Base-by-base conservation (phyloP, 352 stramenopile genomes). In the Phytophthora tentaculata region DNA sequence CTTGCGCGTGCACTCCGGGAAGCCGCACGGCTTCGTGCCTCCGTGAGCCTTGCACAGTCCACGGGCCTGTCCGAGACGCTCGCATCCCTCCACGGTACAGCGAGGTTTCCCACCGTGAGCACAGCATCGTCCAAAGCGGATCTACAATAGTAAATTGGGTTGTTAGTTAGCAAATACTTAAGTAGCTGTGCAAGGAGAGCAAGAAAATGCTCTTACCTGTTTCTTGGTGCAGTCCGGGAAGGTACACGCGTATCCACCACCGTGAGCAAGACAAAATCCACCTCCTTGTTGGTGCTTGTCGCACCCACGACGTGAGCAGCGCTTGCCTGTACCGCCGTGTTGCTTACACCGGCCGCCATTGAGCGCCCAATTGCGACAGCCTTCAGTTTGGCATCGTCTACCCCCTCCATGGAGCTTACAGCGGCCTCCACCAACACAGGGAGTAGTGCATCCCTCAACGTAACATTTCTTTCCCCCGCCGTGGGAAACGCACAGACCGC, bases 381-480 rank as follows among this genome's bases (percentile, higher is more conserved):
- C 47, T 17, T 81, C 66, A 28, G 60, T 29, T 54, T 88, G 60
- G 47, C 84, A 94, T 45, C 80, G 80, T 50, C 66, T 79, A 28
- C 86, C 86, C 29, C 86, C 86, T 19, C 84, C 84, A 61, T 91
- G 83, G 9, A 83, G 59, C 44, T 92, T 92, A 64, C 84, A 95
- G 9, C 82, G 71, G 0, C 87, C 87, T 24, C 87, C 87, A 23
- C 87, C 87, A 9, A 96, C 80, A 43, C 86, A 94, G 5, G 80
- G 75, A 20, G 81, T 94, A 3, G 65, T 69, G 56, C 84, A 93
- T 39, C 81, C 78, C 1, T 90, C 80, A 9, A 91, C 70, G 37
- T 80, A 96, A 60, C 88, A 96, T 53, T 92, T 91, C 54, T 94
- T 94, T 23, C 89, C 89, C 7, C 89, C 89, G 6, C 89, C 89